Evolutionary conservation across 2,329 filamentous ascomycete species (phyloP), one percentile per base, ranked within the genome.

Genomic region (Diplodia seriata): DNA sequence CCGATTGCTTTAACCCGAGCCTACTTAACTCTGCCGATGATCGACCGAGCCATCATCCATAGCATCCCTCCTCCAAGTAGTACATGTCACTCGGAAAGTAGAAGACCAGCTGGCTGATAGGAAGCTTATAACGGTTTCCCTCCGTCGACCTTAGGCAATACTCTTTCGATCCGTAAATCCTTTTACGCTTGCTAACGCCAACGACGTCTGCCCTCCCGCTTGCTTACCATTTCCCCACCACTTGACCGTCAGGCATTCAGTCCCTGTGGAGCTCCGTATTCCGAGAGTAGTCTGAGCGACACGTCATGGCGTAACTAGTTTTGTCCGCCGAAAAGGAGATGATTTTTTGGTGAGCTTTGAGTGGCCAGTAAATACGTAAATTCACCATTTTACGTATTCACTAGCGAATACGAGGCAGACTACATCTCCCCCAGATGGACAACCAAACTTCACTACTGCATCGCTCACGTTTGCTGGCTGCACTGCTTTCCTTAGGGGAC

Each of bases 371-470:
- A 61, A 61, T 61, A 61, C 56, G 56, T 61, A 61, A 49, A 61
- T 33, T 49, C 56, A 15, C 5, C 7, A 33, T 61, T 61, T 61
- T 61, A 31, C 56, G 56, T 61, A 61, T 61, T 61, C 40, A 26
- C 9, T 38, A n/a, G 8, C 40, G 40, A 43, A 18, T 43, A 43
- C 40, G 40, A 43, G 18, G 31, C 31, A 6, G 31, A 33, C 31
- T n/a, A 43, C 40, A 43, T 43, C 40, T 8, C 36, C 36, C 9
- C 36, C 9, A 2, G 40, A n/a, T 15, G 8, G 18, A 15, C 15
- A 18, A n/a, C 14, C 7, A 6, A 43, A 18, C 40, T 43, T n/a
- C 6, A 15, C 14, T 2, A 15, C 18, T 15, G 14, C 6, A 8
- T n/a, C 40, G 8, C 40, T n/a, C 15, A 33, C 5, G 31, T 8